These are phyloP conservation scores for Lasiodiplodia sp. DNA, from an alignment of 2,329 filamentous ascomycete genomes.

Conservation along the genomic window DNA sequence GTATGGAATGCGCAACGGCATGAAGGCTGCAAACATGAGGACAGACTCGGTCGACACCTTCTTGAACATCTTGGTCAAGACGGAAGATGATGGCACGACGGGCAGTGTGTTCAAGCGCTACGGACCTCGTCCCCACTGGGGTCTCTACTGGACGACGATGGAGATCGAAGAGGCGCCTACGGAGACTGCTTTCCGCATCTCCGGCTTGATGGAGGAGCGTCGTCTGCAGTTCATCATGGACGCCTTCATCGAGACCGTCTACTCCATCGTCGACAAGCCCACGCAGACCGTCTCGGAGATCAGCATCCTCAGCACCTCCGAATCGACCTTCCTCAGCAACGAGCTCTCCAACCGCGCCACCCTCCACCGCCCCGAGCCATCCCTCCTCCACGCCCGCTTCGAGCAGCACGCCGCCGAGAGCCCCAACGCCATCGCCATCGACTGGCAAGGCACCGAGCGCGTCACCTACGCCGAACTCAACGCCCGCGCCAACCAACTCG, in stretches of 20 bases:
- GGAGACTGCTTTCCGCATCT: not conserved
- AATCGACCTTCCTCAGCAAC: not conserved
- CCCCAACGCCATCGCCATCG: not conserved
- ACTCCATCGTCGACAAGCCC: not conserved
- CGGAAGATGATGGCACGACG: not conserved
- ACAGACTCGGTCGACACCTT: slow-evolving; percentile 25
- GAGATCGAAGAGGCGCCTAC: not conserved
- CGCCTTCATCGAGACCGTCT: not conserved
- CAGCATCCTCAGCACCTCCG: not conserved
- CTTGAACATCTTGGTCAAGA: slow-evolving; percentile 22
- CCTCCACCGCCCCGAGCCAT: not conserved
- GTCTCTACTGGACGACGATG: not conserved
- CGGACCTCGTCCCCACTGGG: not conserved
- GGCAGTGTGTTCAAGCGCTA: slow-evolving; percentile 20
- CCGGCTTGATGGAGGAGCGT: not conserved
- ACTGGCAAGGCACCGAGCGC: not conserved
- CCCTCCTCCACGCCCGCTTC: slow-evolving; percentile 3
- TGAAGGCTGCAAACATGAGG: not conserved
- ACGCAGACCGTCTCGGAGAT: not conserved
- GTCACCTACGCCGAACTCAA: slow-evolving; percentile 9
- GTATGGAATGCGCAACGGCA: slow-evolving; percentile 14
- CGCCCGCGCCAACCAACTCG: not conserved
- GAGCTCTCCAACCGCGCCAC: not conserved
- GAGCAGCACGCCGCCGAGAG: not conserved
- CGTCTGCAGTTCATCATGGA: not conserved